Evolutionary conservation across 2,329 filamentous ascomycete genomes (phyloP), one percentile per base, ranked within the genome.

Genomic region (Paecilomyces formosus): DNA sequence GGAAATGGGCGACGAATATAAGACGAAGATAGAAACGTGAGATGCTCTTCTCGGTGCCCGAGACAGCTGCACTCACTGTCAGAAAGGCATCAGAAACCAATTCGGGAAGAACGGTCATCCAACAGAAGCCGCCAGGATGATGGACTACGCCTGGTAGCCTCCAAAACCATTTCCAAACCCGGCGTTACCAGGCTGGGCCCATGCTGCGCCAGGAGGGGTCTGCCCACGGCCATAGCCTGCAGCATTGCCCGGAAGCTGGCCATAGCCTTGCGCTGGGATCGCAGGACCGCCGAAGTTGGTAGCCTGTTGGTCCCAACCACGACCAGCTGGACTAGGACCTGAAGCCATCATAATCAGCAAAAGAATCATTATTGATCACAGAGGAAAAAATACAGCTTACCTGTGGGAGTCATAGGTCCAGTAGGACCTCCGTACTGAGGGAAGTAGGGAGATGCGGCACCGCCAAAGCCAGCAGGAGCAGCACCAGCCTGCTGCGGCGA

Each of bases 391-490:
- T 22, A 11, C 30, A 33, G 65, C 66, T 63, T 70, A 79, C 79
- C 80, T 80, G 81, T 79, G 68, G 82, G 81, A 72, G 82, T 87
- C 82, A 88, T 86, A 26, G 82, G 80, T 65, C 78, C 79, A 62
- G 74, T 76, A 61, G 81, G 84, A 83, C 90, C 90, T 72, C 89
- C 88, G 72, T 97, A 97, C 78, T 97, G 94, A 65, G 93, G 92
- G 76, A 97, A 97, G 80, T 91, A 97, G 35, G 82, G 79, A 60
- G 90, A 89, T 52, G 90, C 90, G 67, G 87, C 89, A 63, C 89
- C 88, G 71, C 88, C 72, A 66, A 74, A 96, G 58, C 79, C 80
- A 57, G 84, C 85, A 65, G 82, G 87, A 76, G 84, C 85, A 65
- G 82, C 87, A 76, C 85, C 87, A 66, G 83, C 88, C 68, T 86